Evolutionary conservation across 1,139 yeast genomes (phyloP), one percentile per base, ranked within the genome.

Genomic region (Debaryomycetaceae sp.): DNA sequence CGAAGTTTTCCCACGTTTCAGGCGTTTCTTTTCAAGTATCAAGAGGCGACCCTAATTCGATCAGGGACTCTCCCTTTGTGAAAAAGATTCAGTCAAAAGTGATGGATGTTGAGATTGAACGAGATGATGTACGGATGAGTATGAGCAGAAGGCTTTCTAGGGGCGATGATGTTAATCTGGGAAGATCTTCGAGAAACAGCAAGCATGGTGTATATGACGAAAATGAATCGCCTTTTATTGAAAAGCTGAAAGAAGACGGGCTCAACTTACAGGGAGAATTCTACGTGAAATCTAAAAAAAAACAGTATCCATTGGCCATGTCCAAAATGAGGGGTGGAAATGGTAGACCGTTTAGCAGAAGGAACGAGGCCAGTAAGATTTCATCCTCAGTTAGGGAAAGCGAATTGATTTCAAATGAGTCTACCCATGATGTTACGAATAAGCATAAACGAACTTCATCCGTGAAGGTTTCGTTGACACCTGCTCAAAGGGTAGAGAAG

Each of bases 401-500:
- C 4, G 31, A 27, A 11, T 8, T 8, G 11, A 7, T 27, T 7
- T 7, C 31, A 11, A 27, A 27, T 27, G 31, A 27, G 11, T 8
- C 8, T 11, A 27, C 11, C 8, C 31, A 7, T 27, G 31, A 27
- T 27, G 6, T 24, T 24, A 22, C 24, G 36, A 24, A 35, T 8
- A 9, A 27, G 6, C 11, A 52, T 29, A 52, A 47, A 13, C 52
- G 75, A 42, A 59, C 55, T 14, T 52, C 72, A 0, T 68, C 75
- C 2, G 75, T 70, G 4, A 70, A 70, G 41, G 68, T 77, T 1
- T 76, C 82, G 1, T 59, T 77, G 29, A 78, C 83, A 0, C 83
- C 83, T 5, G 82, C 82, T 0, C 83, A 78, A 52, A 56, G 77
- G 40, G 58, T 75, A 34, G 81, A 76, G 47, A 75, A 72, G 49